Conservation (phyloP, 768 basidiomycete genomes). For the Suillus plorans region DNA sequence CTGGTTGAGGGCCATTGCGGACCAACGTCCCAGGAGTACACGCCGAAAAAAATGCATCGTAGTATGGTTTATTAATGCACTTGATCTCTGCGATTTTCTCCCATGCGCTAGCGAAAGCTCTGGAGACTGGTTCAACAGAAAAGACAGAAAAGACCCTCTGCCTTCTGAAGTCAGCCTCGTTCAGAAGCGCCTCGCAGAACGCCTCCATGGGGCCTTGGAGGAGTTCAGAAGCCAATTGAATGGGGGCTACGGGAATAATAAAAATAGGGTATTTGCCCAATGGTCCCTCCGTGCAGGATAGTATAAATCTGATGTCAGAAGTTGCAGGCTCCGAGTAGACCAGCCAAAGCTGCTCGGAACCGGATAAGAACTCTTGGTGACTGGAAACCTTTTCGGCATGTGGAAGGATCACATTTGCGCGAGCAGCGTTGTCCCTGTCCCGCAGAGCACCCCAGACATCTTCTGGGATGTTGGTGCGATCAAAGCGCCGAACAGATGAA, state of each 20-base stretch:
- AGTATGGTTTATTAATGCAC: slow-evolving; percentile 45
- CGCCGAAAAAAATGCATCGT: slow-evolving; percentile 46
- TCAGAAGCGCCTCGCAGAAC: slow-evolving; percentile 36
- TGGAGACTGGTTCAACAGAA: slow-evolving; percentile 41
- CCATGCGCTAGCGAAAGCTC: slow-evolving; percentile 46
- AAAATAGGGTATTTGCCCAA: slow-evolving; percentile 53
- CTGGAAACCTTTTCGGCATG: slow-evolving; percentile 46
- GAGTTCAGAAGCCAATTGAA: slow-evolving; percentile 23
- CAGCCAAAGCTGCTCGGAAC: slow-evolving; percentile 44
- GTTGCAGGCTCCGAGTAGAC: slow-evolving; percentile 39
- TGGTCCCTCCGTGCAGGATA: slow-evolving; percentile 47
- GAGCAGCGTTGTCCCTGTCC: slow-evolving; percentile 23
- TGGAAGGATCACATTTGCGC: slow-evolving; percentile 50
- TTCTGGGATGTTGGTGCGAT: slow-evolving; percentile 19
- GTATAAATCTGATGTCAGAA: slow-evolving; percentile 39
- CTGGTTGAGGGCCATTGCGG: slow-evolving; percentile 22
- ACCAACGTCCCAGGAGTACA: slow-evolving; percentile 39
- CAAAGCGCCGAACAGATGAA: slow-evolving; percentile 9
- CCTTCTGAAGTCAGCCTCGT: slow-evolving; percentile 24
- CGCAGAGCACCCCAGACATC: slow-evolving; percentile 31
- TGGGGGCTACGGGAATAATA: slow-evolving; percentile 38
- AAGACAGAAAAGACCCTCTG: slow-evolving; percentile 66
- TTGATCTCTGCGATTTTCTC: slow-evolving; percentile 38
- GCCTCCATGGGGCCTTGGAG: slow-evolving; percentile 39
- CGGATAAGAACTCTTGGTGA: slow-evolving; percentile 22